Evolutionary conservation across 495 filamentous ascomycete genomes (phyloP).

Genomic region (Hyaloscypha finlandica): DNA sequence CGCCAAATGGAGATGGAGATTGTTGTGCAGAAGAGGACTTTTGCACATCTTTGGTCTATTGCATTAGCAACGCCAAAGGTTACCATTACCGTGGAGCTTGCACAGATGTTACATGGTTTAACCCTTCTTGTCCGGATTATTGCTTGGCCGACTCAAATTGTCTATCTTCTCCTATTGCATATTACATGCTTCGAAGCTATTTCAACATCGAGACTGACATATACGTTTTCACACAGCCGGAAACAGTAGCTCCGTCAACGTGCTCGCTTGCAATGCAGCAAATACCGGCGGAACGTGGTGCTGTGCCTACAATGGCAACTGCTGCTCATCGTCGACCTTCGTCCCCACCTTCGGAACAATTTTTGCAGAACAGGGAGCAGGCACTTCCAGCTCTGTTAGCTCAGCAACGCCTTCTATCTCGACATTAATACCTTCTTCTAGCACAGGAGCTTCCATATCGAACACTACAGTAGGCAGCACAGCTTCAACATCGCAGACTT

Average conservation of each 20-base stretch:
- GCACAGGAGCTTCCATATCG: background rate
- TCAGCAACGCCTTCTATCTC: background rate
- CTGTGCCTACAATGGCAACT: slow-evolving; percentile 18
- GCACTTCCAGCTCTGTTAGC: background rate
- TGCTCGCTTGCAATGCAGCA: slow-evolving; percentile 15
- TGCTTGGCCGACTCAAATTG: slow-evolving; percentile 17
- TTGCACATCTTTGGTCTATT: slow-evolving; percentile 19
- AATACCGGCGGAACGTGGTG: slow-evolving; percentile 14
- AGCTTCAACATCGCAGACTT: background rate
- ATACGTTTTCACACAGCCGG: slow-evolving; percentile 1
- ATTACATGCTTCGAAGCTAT: no score
- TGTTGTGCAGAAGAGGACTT: slow-evolving; percentile 16
- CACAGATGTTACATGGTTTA: slow-evolving; percentile 15
- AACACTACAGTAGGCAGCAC: background rate
- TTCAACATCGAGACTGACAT: background rate
- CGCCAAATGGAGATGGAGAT: slow-evolving; percentile 16
- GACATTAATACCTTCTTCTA: background rate
- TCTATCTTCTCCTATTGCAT: background rate
- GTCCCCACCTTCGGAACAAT: slow-evolving; percentile 14
- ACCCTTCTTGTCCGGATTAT: slow-evolving; percentile 17
- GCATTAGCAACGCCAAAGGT: slow-evolving; percentile 16
- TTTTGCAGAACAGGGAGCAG: slow-evolving; percentile 14
- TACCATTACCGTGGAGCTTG: slow-evolving; percentile 21
- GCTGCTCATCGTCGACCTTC: slow-evolving; percentile 8
- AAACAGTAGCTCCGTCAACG: slow-evolving; percentile 16